Percentiles rank a stretch among this genome's conserved stretches.
Conservation (phyloP, 345 rosid genomes). For the Streptanthus diversifolius region DNA sequence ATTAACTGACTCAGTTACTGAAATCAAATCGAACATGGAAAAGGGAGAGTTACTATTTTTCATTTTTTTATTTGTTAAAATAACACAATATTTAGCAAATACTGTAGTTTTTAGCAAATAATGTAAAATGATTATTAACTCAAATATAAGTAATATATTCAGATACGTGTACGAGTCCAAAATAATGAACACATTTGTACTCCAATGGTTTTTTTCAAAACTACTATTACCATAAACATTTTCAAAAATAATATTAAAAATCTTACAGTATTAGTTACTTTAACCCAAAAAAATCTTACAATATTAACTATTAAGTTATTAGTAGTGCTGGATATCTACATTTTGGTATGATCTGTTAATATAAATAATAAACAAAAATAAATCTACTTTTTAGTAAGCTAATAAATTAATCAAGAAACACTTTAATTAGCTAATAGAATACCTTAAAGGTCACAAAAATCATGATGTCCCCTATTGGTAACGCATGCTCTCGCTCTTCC, state of each 20-base stretch:
- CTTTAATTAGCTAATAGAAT: constrained; percentile 14
- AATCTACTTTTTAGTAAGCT: constrained; percentile 20
- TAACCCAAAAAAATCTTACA: too few species aligned
- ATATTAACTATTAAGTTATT: background rate
- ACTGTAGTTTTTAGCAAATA: too few species aligned
- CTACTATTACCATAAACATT: too few species aligned
- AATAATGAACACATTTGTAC: too few species aligned
- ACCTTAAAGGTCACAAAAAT: constrained; percentile 33
- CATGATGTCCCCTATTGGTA: constrained; percentile 34
- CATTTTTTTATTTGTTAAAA: background rate
- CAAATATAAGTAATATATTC: too few species aligned
- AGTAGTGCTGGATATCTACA: background rate
- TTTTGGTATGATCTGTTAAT: background rate
- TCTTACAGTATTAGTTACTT: too few species aligned
- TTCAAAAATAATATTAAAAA: too few species aligned
- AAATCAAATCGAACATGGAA: background rate
- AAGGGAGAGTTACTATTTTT: background rate
- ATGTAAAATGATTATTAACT: too few species aligned
- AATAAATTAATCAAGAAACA: constrained; percentile 24
- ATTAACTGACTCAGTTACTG: background rate
- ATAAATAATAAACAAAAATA: background rate
- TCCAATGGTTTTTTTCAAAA: too few species aligned
- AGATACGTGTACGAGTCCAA: too few species aligned
- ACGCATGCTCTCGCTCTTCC: constrained; percentile 30
- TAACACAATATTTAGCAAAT: too few species aligned